Conservation (phyloP, 495 filamentous ascomycete species). For the Penicillium tannophilum region DNA sequence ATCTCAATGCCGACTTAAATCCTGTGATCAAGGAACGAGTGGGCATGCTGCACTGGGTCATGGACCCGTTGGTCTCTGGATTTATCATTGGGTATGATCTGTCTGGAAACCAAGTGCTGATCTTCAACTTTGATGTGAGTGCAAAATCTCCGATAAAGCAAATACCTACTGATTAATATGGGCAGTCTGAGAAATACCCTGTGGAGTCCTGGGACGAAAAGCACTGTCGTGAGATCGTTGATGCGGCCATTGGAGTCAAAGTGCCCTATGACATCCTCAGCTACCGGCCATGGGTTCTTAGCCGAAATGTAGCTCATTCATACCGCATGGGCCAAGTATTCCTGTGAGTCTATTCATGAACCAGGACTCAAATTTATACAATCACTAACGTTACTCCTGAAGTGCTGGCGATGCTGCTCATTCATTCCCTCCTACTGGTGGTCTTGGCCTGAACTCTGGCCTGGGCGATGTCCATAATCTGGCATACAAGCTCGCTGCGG, state of each 20-base stretch:
- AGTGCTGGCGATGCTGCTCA: conserved; percentile 51
- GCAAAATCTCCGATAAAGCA: not conserved
- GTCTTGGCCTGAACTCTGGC: conserved; percentile 37
- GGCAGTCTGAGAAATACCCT: conserved; percentile 28
- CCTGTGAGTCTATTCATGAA: conserved; percentile 29
- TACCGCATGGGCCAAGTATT: conserved; percentile 37
- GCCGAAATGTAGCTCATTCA: conserved; percentile 37
- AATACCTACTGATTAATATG: conserved; percentile 11
- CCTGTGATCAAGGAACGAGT: conserved; percentile 37
- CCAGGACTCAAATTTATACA: not conserved
- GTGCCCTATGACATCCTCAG: conserved; percentile 41
- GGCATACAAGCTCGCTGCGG: conserved; percentile 34
- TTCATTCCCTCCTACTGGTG: conserved; percentile 27
- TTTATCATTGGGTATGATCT: conserved; percentile 48
- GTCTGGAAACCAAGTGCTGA: conserved; percentile 40
- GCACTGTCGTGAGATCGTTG: conserved; percentile 32
- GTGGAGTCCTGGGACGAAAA: conserved; percentile 38
- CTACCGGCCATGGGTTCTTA: conserved; percentile 43
- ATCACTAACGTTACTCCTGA: conserved; percentile 13
- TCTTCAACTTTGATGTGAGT: conserved; percentile 41
- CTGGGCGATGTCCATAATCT: conserved; percentile 34
- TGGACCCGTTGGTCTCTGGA: conserved; percentile 40
- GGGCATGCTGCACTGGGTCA: conserved; percentile 49
- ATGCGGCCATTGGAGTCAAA: conserved; percentile 35
- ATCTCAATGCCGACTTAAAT: conserved; percentile 43